Conservation (phyloP, 2,329 filamentous ascomycete species). For the Monilinia polystroma region DNA sequence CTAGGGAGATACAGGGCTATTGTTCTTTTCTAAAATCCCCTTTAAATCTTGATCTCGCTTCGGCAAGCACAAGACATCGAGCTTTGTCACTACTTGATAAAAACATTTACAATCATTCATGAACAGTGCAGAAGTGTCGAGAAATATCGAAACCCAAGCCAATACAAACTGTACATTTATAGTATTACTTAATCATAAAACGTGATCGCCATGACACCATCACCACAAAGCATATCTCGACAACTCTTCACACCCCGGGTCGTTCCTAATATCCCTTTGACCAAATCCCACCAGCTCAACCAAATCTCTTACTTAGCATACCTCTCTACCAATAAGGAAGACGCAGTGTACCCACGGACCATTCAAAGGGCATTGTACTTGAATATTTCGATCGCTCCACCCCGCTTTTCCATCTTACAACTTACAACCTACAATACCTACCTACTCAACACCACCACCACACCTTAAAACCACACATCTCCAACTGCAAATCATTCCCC, state of each 20-base stretch:
- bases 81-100: neutral
- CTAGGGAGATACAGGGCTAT: neutral
- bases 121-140: neutral
- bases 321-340: neutral
- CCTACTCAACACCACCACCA: neutral
- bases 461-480: neutral
- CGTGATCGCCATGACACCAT: neutral
- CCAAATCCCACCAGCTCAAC: neutral
- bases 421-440: neutral
- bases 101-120: neutral
- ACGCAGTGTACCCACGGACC: conserved; percentile 11
- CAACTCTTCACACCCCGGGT: neutral
- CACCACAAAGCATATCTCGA: neutral
- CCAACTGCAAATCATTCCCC: neutral
- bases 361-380: neutral
- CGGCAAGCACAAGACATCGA: neutral
- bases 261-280: neutral
- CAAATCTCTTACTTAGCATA: neutral
- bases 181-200: neutral
- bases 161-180: neutral
- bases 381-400: neutral
- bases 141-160: neutral
- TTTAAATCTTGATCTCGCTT: neutral
- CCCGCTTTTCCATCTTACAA: conserved; percentile 11
- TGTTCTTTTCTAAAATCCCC: neutral